A percentile compares a stretch with the other conserved stretches of the same genome.
These are phyloP conservation scores for Aaosphaeria arxii DNA, from an alignment of 2,329 filamentous ascomycete species.

Conservation along the genomic window DNA sequence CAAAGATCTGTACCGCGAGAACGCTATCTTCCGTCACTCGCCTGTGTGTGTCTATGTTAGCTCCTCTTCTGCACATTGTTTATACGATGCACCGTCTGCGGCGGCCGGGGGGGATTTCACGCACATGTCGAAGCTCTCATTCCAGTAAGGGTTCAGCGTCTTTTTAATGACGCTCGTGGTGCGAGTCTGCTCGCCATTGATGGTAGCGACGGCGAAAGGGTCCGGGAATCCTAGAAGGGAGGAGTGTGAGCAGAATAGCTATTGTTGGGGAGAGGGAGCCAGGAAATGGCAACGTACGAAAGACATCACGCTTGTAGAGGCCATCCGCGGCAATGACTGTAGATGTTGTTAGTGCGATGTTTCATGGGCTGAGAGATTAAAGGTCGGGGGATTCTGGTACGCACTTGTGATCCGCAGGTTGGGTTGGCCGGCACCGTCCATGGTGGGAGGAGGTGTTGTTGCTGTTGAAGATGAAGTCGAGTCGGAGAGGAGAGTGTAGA, in stretches of 20 bases:
- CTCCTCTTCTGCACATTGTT: conserved; percentile 1
- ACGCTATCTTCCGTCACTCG: conserved; percentile 93
- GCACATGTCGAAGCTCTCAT: conserved; percentile 98
- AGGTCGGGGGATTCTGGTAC: conserved; percentile 26
- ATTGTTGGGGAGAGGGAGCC: conserved; percentile 1
- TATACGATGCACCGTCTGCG: too few species aligned
- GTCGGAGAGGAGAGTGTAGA: conserved; percentile 11
- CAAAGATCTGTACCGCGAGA: conserved; percentile 95
- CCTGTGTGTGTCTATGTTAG: conserved; percentile 51
- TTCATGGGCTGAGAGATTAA: conserved; percentile 1
- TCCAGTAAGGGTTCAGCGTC: conserved; percentile 99
- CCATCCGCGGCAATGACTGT: conserved; percentile 98
- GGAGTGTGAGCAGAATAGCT: conserved; percentile 25
- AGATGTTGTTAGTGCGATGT: conserved; percentile 19
- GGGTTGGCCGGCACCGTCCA: conserved; percentile 55
- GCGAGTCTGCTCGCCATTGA: conserved; percentile 96
- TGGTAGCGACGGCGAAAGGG: conserved; percentile 93
- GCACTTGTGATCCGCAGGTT: conserved; percentile 93
- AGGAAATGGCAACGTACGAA: conserved; percentile 64
- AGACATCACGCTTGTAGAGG: conserved; percentile 98
- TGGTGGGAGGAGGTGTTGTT: conserved; percentile 17
- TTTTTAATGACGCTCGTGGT: conserved; percentile 97
- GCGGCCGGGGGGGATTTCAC: conserved; percentile 24
- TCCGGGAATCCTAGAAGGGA: conserved; percentile 78
- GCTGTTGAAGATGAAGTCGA: conserved; percentile 4